Base-by-base conservation (phyloP, 768 basidiomycete genomes). In the Hygrocybe coccinea region DNA sequence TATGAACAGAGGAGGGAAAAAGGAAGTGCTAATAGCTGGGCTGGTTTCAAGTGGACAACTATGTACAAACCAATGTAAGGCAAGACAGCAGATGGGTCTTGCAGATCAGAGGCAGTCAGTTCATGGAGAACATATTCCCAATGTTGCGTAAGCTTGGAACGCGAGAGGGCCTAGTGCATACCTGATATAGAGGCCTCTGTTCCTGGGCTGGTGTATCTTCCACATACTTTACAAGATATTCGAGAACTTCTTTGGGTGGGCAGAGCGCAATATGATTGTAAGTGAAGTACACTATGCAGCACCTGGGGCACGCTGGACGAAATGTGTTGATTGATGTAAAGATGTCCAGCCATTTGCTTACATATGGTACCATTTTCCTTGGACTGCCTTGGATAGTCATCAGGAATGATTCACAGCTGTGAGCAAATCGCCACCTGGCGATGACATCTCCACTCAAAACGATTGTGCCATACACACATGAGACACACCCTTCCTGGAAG, bases 51-150 rank as follows among this genome's bases (percentile, higher is more conserved):
- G 33, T 38, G 50, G 7, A 52, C 36, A n/a, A 52, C 33, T 25
- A n/a, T 22, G 50, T 52, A 52, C 25, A 52, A 35, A 33, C 50
- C 50, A 33, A 52, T 52, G 29, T 52, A 52, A 41, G 50, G 50
- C 33, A 41, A 17, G 33, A 52, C 50, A 34, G 33, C 24, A 7
- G 50, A 52, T 36, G 50, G 36, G 37, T 52, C 50, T 6, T 9
- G 50, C 38, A 35, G 34, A 38, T 37, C 25, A 17, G 24, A 14
- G 50, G 50, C 34, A 41, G 25, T 34, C 50, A 52, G 33, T 34
- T 37, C 33, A 52, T 25, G 7, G 37, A 52, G 34, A 52, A 52
- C 50, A 34, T 52, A 34, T 33, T 52, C 33, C 35, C 35, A 17
- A 52, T 35, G 22, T 52, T 29, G 50, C 50, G 25, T 52, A 34